Evolutionary conservation across 73 alveolate species (phyloP), one percentile per base, ranked within the genome.

Genomic region (Symbiodinium pilosum): DNA sequence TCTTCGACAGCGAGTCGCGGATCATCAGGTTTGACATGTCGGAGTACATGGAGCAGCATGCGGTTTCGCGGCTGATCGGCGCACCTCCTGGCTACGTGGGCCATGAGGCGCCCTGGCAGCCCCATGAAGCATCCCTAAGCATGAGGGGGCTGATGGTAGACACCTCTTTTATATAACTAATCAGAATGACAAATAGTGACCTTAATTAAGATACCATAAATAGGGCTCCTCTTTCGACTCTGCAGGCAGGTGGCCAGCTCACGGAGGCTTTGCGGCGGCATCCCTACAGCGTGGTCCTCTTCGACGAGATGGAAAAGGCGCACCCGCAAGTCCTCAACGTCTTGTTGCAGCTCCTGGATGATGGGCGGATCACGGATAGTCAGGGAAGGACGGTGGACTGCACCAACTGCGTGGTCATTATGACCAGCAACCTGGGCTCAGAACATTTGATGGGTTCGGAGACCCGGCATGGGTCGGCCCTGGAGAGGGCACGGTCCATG

Each of bases 181-280:
- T n/a, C n/a, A n/a, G n/a, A n/a, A n/a, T n/a, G n/a, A n/a, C n/a
- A n/a, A n/a, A n/a, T n/a, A n/a, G n/a, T n/a, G n/a, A n/a, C n/a
- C n/a, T n/a, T n/a, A n/a, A n/a, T n/a, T n/a, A n/a, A n/a, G n/a
- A n/a, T n/a, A n/a, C n/a, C n/a, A n/a, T n/a, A n/a, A n/a, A n/a
- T n/a, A n/a, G n/a, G n/a, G n/a, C n/a, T n/a, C n/a, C n/a, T n/a
- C n/a, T n/a, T n/a, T n/a, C n/a, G n/a, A n/a, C 91, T 40, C 14
- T n/a, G n/a, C n/a, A n/a, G n/a, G 99, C 93, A 69, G 99, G 99
- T 7, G 99, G 99, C 32, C 96, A 95, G 44, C 91, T 95, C n/a
- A 95, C 99, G 5, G 99, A 95, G 59, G 94, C 97, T 42, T 32
- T 87, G 69, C 69, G 99, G 68, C 96, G 96, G 42, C 93, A 87